Percentiles rank a stretch among this genome's conserved stretches.
Evolutionary conservation across 129 eudicot genomes (phyloP).

Genomic region (Scalesia atractyloides): DNA sequence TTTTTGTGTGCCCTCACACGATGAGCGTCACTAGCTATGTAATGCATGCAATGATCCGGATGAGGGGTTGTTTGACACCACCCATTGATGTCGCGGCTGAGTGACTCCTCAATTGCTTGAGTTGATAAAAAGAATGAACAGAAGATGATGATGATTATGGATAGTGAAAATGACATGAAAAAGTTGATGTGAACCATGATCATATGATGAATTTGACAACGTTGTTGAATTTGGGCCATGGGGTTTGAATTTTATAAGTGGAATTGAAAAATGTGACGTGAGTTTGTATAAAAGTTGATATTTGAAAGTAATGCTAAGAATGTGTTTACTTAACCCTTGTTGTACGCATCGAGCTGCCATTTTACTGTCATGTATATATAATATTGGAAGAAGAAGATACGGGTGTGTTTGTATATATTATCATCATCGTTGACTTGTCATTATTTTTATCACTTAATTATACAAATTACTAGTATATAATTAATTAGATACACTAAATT

Average conservation of each 20-base stretch:
- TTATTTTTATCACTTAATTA: too few species aligned
- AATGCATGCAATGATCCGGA: slow-evolving; percentile 61
- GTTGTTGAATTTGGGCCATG: slow-evolving; percentile 11
- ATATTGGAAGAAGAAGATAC: background rate
- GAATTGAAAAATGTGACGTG: slow-evolving; percentile 11
- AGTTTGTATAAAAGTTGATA: slow-evolving; percentile 39
- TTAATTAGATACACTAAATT: too few species aligned
- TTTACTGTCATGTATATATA: background rate
- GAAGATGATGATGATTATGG: background rate
- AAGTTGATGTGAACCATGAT: slow-evolving; percentile 23
- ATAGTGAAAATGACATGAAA: slow-evolving; percentile 9
- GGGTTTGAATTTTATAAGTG: slow-evolving; percentile 19
- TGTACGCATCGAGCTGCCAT: slow-evolving; percentile 44
- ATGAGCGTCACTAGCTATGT: slow-evolving; percentile 27
- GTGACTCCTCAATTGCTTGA: slow-evolving; percentile 18
- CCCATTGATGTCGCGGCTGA: slow-evolving; percentile 35
- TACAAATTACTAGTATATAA: too few species aligned
- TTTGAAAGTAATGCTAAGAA: slow-evolving; percentile 21
- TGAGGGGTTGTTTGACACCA: slow-evolving; percentile 79
- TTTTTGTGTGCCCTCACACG: slow-evolving; percentile 35
- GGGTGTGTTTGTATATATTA: background rate
- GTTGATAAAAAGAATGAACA: slow-evolving; percentile 2
- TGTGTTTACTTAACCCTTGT: slow-evolving; percentile 37
- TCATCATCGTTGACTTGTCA: background rate
- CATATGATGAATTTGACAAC: background rate